Base-by-base conservation (phyloP, 345 rosid species). In the Eucalyptus leucophloia region DNA sequence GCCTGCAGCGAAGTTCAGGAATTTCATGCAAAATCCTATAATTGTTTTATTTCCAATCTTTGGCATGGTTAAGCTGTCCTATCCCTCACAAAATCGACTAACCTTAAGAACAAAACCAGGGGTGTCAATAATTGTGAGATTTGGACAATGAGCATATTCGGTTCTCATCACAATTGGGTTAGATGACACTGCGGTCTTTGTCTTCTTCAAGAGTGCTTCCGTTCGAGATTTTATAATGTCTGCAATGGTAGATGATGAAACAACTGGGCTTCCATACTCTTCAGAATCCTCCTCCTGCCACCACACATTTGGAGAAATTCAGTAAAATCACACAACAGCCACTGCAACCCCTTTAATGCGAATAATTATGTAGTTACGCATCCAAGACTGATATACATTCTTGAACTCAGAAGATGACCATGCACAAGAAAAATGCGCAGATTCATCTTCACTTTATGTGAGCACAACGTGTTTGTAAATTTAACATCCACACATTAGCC, bases 91-190 rank as follows among this genome's bases (percentile, higher is more conserved):
- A 8, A 86, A 58, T 88, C 49, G 87, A 87, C 88, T 32, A 80
- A 96, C 99, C 98, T 98, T 97, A 40, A 98, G 98, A 91, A 98
- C 98, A 92, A 98, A 98, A 5, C 99, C 99, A 19, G 99, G 99
- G 53, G 99, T 98, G 91, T 98, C 99, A 72, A 98, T 97, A 26
- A 98, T 96, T 58, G 99, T 98, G 62, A 98, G 95, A 91, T 97
- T 98, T 69, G 99, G 99, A 87, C 96, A 98, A 92, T 97, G 98
- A 50, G 99, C 99, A 92, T 95, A 98, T 86, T 98, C 99, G 72
- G 99, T 97, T 94, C 99, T 96, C 98, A 98, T 96, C 90, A 98
- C 98, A 92, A 96, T 96, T 24, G 99, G 99, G 94, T 97, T 95
- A 2, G 99, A 89, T 90, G 98, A 97, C 62, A 98, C 99, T n/a